Conservation (phyloP, 345 rosid genomes). For the Cardamine resedifolia region DNA sequence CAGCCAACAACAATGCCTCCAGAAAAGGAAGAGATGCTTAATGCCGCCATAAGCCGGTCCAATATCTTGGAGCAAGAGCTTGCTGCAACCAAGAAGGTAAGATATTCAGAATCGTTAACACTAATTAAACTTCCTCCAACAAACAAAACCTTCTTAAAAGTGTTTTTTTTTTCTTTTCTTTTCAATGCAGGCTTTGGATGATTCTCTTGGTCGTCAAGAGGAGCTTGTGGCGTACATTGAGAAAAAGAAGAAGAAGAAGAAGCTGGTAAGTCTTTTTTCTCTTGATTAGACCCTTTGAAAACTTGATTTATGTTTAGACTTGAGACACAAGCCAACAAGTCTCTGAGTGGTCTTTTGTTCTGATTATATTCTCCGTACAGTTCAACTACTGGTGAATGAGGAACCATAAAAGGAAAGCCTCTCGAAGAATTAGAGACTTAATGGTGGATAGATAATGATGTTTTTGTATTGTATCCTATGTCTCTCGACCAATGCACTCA, state of each 20-base stretch:
- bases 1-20: constrained; percentile 64
- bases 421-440: constrained; percentile 20
- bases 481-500: constrained; percentile 20
- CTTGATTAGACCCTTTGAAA: neutral
- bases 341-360: neutral
- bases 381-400: constrained; percentile 34
- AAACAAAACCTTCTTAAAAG: neutral
- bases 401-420: constrained; percentile 10
- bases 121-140: neutral
- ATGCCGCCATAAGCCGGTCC: constrained; percentile 65
- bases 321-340: constrained; percentile 22
- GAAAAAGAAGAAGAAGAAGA: constrained; percentile 87
- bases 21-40: constrained; percentile 78
- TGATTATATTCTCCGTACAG: constrained; percentile 20
- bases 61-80: constrained; percentile 81
- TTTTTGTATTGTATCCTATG: constrained; percentile 11
- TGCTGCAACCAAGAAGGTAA: constrained; percentile 76
- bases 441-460: constrained; percentile 23
- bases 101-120: neutral
- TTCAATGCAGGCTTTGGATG: constrained; percentile 67
- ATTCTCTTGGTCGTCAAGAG: constrained; percentile 64
- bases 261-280: constrained; percentile 41
- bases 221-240: constrained; percentile 76
- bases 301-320: neutral
- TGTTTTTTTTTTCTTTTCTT: neutral